A percentile compares a stretch with the other conserved stretches of the same genome.
Evolutionary conservation across 2,329 filamentous ascomycete species (phyloP).

Genomic region (Phialophora macrospora): DNA sequence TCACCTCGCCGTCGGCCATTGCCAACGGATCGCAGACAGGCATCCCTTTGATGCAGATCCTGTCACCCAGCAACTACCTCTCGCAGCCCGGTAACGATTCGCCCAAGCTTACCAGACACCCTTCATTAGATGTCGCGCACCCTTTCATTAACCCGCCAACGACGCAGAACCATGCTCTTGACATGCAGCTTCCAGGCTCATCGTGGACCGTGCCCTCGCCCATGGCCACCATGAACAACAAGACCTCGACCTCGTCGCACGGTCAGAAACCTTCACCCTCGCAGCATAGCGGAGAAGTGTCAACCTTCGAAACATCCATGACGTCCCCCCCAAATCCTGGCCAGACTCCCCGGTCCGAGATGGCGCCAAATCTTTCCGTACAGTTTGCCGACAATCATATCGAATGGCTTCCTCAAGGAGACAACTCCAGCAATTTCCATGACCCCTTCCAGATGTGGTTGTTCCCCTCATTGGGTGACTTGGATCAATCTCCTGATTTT

Average conservation of each 20-base stretch:
- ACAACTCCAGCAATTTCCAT: slow-evolving; percentile 32
- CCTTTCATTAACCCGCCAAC: slow-evolving; percentile 25
- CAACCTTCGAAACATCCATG: slow-evolving; percentile 30
- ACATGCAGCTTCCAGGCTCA: slow-evolving; percentile 24
- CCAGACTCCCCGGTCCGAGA: slow-evolving; percentile 32
- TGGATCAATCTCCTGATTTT: slow-evolving; percentile 35
- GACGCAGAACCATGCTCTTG: slow-evolving; percentile 25
- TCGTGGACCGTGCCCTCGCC: slow-evolving; percentile 29
- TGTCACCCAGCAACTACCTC: slow-evolving; percentile 33
- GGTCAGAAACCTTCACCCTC: slow-evolving; percentile 26
- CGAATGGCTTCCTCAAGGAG: slow-evolving; percentile 32
- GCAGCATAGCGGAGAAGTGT: slow-evolving; percentile 31
- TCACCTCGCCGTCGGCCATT: slow-evolving; percentile 39
- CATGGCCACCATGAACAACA: slow-evolving; percentile 27
- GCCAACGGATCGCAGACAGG: slow-evolving; percentile 23
- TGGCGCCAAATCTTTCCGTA: slow-evolving; percentile 21
- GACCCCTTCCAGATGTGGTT: slow-evolving; percentile 38
- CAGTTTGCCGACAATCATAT: slow-evolving; percentile 27
- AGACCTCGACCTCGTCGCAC: slow-evolving; percentile 21
- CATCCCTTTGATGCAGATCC: slow-evolving; percentile 36
- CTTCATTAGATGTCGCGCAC: slow-evolving; percentile 29
- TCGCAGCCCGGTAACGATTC: slow-evolving; percentile 22
- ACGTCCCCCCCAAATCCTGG: slow-evolving; percentile 29
- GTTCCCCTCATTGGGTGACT: slow-evolving; percentile 34
- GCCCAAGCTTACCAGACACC: slow-evolving; percentile 24